Evolutionary conservation across 352 stramenopile species (phyloP).

Genomic region (Blastocystis hominis): DNA sequence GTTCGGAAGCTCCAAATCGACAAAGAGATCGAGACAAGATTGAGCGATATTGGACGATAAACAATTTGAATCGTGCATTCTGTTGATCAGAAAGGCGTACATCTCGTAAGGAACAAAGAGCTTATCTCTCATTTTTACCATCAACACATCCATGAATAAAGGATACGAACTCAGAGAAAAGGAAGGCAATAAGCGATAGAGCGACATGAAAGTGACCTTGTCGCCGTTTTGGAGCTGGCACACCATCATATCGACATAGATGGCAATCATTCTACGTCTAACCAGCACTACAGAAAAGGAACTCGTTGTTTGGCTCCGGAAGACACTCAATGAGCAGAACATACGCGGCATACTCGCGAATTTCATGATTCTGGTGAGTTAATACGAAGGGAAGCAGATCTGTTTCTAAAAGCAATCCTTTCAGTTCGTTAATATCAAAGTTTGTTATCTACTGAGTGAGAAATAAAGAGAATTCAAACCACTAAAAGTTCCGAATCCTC

Average conservation of each 20-base stretch:
- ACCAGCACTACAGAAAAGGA: neutral
- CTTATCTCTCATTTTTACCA: neutral
- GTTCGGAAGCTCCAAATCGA: neutral
- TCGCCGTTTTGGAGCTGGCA: neutral
- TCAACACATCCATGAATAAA: neutral
- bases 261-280: neutral
- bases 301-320: neutral
- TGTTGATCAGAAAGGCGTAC: neutral
- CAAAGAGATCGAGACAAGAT: neutral
- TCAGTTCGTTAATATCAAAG: neutral
- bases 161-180: neutral
- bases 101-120: neutral
- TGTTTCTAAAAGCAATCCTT: neutral
- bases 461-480: neutral
- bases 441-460: neutral
- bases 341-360: neutral
- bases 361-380: neutral
- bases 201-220: neutral
- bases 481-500: neutral
- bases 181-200: neutral
- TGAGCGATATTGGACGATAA: neutral
- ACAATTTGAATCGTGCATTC: neutral
- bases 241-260: neutral
- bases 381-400: neutral
- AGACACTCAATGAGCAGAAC: neutral